Evolutionary conservation across 2,329 filamentous ascomycete genomes (phyloP), one percentile per base, ranked within the genome.

Genomic region (Pyricularia pennisetigena): DNA sequence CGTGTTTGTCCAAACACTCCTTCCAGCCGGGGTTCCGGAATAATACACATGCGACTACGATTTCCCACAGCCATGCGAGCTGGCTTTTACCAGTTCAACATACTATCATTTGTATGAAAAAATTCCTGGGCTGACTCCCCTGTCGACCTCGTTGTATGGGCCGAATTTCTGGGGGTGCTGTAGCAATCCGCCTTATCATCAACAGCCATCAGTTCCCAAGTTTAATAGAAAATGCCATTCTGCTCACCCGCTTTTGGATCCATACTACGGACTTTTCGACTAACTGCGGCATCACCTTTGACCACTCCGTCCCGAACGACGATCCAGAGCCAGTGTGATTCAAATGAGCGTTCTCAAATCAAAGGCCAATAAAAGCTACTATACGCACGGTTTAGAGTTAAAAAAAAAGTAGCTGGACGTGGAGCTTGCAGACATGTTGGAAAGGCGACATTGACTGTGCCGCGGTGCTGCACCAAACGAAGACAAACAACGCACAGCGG

Each of bases 301-400:
- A 81, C 70, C 74, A 81, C 68, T 72, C 76, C 35, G 77, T 81
- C 65, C 76, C 77, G 2, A 14, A 68, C 6, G 71, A 78, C 54
- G 76, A 82, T 66, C 41, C 49, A 29, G 71, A 78, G 69, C 79
- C 78, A n/a, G 78, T 82, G 77, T 80, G 1, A 70, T 81, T 23
- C 76, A 79, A 71, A 78, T 81, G 63, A 81, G 79, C 63, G 80
- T 82, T 66, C 72, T 79, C 64, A 79, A 82, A 74, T 72, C 79
- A 32, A 78, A 81, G 24, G 73, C 75, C 67, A 74, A 77, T 69
- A 68, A 70, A 64, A 76, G 75, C 16, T 26, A n/a, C n/a, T 62
- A 23, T 69, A 68, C 35, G 67, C 67, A 64, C 23, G 69, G 69
- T 32, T 28, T 35, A 3, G 70, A 68, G 28, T 79, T n/a, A n/a